phyloP scores from a whole-genome alignment of 2,329 filamentous ascomycete species.

The Teratosphaeriaceae sp. region DNA sequence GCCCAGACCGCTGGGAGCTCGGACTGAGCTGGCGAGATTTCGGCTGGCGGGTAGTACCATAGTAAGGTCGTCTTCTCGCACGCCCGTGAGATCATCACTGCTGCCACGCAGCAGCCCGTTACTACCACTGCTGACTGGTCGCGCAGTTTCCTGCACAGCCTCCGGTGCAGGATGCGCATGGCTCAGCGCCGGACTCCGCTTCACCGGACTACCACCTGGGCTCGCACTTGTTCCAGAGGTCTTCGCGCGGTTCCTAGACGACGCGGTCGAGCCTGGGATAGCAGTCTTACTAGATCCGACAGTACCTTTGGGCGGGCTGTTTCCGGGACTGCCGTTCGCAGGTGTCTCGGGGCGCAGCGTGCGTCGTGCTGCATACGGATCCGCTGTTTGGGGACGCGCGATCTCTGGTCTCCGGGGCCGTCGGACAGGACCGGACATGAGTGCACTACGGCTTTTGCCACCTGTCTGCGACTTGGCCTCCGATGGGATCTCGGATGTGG shows the following conservation, averaged over 20 bases:
- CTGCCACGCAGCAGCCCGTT: conserved; percentile 12
- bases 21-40: conserved; percentile 16
- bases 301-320: conserved; percentile 35
- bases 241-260: conserved; percentile 23
- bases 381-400: conserved; percentile 46
- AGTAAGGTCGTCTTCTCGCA: conserved; percentile 39
- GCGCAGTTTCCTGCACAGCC: conserved; percentile 13
- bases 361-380: conserved; percentile 42
- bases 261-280: conserved; percentile 19
- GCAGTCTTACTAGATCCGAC: conserved; percentile 24
- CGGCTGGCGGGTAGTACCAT: conserved; percentile 39
- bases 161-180: conserved; percentile 15
- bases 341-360: conserved; percentile 38
- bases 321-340: conserved; percentile 38
- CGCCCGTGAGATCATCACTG: conserved; percentile 20
- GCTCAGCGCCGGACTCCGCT: conserved; percentile 18
- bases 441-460: conserved; percentile 32
- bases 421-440: conserved; percentile 56
- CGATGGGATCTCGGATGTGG: conserved; percentile 19
- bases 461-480: conserved; percentile 21
- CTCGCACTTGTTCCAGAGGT: conserved; percentile 15
- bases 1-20: conserved; percentile 27
- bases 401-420: conserved; percentile 43
- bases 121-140: conserved; percentile 30
- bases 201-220: conserved; percentile 27